A percentile compares a stretch with the other conserved stretches of the same genome.
Conservation (phyloP, 139 green algal genomes). For the Chlamydomonas sp. region DNA sequence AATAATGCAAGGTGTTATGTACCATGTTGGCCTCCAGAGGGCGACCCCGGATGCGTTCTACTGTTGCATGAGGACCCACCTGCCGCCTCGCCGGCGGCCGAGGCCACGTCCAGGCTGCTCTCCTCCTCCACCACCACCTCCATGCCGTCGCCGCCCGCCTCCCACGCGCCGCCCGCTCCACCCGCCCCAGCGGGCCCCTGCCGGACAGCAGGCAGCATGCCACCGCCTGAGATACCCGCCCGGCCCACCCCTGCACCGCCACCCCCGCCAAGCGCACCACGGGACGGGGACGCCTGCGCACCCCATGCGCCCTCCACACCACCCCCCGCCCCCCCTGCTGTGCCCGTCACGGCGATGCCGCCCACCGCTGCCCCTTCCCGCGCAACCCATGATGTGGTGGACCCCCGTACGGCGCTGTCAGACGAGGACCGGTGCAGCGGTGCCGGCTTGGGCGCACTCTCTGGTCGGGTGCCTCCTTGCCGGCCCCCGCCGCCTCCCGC, state of each 20-base stretch:
- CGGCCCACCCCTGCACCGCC: too few relatives aligned
- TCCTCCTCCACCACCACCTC: slow-evolving; percentile 28
- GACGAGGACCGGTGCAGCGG: slow-evolving; percentile 15
- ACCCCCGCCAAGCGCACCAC: too few relatives aligned
- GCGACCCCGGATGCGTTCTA: too few relatives aligned
- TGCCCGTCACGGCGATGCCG: neutral
- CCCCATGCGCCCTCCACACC: too few relatives aligned
- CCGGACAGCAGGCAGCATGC: neutral
- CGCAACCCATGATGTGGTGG: too few relatives aligned
- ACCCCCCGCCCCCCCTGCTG: neutral
- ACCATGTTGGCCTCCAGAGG: too few relatives aligned
- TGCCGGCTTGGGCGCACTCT: neutral
- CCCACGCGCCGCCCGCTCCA: neutral
- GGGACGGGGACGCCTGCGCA: too few relatives aligned
- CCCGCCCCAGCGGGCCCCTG: neutral
- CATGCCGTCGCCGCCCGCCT: neutral
- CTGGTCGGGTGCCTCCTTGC: neutral
- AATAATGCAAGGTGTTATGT: too few relatives aligned
- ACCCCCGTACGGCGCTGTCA: slow-evolving; percentile 3
- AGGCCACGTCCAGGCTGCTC: neutral
- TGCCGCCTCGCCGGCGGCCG: neutral
- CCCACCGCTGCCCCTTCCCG: too few relatives aligned
- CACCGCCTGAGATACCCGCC: neutral
- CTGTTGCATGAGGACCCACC: neutral
- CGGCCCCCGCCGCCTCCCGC: neutral